Evolutionary conservation across 108 stramenopile species (phyloP).

Genomic region (Craspedostauros australis): DNA sequence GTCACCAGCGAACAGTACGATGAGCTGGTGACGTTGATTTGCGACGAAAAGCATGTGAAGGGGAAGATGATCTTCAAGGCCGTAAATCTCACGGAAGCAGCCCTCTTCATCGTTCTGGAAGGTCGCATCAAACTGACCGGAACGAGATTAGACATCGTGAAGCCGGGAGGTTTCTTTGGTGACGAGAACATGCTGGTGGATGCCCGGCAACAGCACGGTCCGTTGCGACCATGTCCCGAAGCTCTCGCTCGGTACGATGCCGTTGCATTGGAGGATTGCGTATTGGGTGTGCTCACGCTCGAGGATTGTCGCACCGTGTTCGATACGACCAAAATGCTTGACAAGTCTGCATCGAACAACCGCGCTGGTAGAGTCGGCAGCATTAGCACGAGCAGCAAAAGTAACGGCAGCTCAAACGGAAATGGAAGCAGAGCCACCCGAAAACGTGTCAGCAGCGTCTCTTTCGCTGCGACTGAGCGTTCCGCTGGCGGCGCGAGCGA

Average conservation of each 20-base stretch:
- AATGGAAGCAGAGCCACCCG: too few relatives aligned
- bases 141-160: constrained; percentile 6
- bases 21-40: constrained; percentile 38
- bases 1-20: constrained; percentile 38
- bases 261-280: constrained; percentile 34
- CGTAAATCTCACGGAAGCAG: constrained; percentile 41
- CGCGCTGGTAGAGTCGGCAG: too few relatives aligned
- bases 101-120: constrained; percentile 53
- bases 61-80: constrained; percentile 70
- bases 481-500: too few relatives aligned
- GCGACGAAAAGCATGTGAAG: constrained; percentile 44
- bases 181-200: constrained; percentile 46
- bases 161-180: constrained; percentile 56
- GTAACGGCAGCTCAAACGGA: too few relatives aligned
- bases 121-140: constrained; percentile 50
- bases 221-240: constrained; percentile 1
- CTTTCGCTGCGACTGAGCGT: too few relatives aligned
- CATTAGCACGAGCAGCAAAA: too few relatives aligned
- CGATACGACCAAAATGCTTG: too few relatives aligned
- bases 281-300: constrained; percentile 55
- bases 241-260: constrained; percentile 17
- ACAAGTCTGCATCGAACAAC: too few relatives aligned
- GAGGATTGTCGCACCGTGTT: constrained; percentile 60
- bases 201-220: constrained; percentile 27
- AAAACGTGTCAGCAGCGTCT: too few relatives aligned